These are phyloP conservation scores for Kockovaella imperatae DNA, from an alignment of 768 basidiomycete species.

Conservation along the genomic window DNA sequence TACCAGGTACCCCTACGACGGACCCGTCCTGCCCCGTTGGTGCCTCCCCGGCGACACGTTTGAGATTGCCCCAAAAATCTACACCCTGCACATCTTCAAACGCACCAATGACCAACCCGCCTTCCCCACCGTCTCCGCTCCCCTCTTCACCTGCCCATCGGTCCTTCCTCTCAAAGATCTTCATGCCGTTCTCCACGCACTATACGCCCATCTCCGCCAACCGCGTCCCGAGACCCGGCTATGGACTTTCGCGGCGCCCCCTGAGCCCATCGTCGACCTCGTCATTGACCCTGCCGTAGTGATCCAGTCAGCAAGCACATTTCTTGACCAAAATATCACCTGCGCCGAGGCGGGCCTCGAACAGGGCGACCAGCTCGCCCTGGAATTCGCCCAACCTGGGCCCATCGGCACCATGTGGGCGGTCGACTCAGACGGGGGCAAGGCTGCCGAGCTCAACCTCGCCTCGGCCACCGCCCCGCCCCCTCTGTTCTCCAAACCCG, in stretches of 20 bases:
- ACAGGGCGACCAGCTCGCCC: conserved; percentile 59
- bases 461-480: conserved; percentile 12
- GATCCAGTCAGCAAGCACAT: conserved; percentile 1
- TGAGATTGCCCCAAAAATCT: conserved; percentile 22
- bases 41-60: conserved; percentile 19
- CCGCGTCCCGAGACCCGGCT: too few relatives aligned
- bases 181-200: too few relatives aligned
- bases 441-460: conserved; percentile 17
- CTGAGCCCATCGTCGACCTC: neutral
- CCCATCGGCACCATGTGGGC: conserved; percentile 49
- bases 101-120: too few relatives aligned
- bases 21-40: conserved; percentile 15
- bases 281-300: conserved; percentile 7
- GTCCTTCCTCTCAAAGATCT: conserved; percentile 17
- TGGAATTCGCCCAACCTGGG: conserved; percentile 57
- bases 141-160: conserved; percentile 25
- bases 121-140: too few relatives aligned
- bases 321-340: conserved; percentile 1
- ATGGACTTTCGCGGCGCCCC: too few relatives aligned
- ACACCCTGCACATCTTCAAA: conserved; percentile 20
- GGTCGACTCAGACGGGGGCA: conserved; percentile 45
- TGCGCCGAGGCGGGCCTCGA: conserved; percentile 44
- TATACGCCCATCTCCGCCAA: too few relatives aligned
- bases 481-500: conserved; percentile 33
- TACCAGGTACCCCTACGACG: neutral